These are phyloP conservation scores for Tetrapisispora nanseiensis DNA, from an alignment of 805 yeast species.

Conservation along the genomic window DNA sequence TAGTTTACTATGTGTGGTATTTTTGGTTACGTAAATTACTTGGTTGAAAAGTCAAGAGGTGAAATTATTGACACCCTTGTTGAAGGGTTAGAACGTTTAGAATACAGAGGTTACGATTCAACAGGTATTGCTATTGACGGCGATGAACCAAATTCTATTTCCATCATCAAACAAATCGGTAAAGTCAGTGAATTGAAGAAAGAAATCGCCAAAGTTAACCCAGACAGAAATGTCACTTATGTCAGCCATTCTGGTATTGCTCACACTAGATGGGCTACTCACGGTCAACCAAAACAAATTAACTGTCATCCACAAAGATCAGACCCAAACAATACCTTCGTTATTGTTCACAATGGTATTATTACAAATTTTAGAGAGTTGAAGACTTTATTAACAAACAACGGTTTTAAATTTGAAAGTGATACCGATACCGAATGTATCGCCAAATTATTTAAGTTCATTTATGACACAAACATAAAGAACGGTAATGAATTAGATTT, in stretches of 20 bases:
- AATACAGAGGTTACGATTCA: conserved; percentile 97
- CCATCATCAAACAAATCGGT: conserved; percentile 78
- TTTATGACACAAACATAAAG: conserved; percentile 64
- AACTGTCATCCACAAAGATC: conserved; percentile 97
- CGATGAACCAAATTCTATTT: conserved; percentile 59
- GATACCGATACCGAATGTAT: conserved; percentile 98
- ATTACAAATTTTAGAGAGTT: conserved; percentile 91
- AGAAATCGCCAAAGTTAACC: conserved; percentile 43
- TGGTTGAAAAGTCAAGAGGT: conserved; percentile 85
- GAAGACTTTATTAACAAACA: conserved; percentile 65
- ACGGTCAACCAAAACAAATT: conserved; percentile 76
- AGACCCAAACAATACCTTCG: conserved; percentile 71
- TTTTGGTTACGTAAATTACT: conserved; percentile 93
- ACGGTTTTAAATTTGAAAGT: conserved; percentile 76
- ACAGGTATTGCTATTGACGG: conserved; percentile 96
- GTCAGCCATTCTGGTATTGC: conserved; percentile 92
- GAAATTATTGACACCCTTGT: conserved; percentile 83
- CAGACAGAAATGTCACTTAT: conserved; percentile 55
- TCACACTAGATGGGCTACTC: conserved; percentile 99
- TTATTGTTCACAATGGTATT: conserved; percentile 95
- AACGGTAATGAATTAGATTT: conserved; percentile 79
- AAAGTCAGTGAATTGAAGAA: conserved; percentile 76
- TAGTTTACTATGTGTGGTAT: conserved; percentile 62
- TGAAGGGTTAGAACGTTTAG: conserved; percentile 80
- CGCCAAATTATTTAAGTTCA: conserved; percentile 87